Percentiles rank a stretch among this genome's conserved stretches.
phyloP scores from a whole-genome alignment of 495 filamentous ascomycete species.

The Aspergillus heteromorphus region DNA sequence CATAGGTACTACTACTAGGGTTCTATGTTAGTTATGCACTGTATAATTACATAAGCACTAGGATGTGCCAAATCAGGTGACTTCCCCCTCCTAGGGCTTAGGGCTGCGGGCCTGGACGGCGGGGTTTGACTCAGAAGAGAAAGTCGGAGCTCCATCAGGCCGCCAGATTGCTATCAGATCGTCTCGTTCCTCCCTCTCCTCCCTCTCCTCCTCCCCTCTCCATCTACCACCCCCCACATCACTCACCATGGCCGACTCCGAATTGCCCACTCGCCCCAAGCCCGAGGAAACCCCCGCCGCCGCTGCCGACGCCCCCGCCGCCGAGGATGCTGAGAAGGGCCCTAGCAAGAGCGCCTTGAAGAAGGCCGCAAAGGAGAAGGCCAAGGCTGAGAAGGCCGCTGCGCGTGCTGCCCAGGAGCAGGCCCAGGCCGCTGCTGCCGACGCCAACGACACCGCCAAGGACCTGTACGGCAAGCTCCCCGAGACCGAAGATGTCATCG shows the following conservation, averaged over 20 bases:
- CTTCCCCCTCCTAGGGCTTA: slow-evolving; percentile 42
- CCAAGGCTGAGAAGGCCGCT: slow-evolving; percentile 59
- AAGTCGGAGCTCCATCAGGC: background rate
- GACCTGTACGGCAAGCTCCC: slow-evolving; percentile 59
- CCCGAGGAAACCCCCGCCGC: slow-evolving; percentile 37
- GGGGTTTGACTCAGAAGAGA: slow-evolving; percentile 23
- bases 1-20: background rate
- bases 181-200: slow-evolving; percentile 5
- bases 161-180: background rate
- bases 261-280: slow-evolving; percentile 45
- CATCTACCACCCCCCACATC: background rate
- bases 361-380: slow-evolving; percentile 63
- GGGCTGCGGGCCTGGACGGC: slow-evolving; percentile 26
- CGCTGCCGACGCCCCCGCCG: slow-evolving; percentile 22
- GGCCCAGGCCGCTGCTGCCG: slow-evolving; percentile 44
- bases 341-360: slow-evolving; percentile 62
- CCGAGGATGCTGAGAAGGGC: slow-evolving; percentile 35
- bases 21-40: background rate
- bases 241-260: slow-evolving; percentile 41
- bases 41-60: background rate
- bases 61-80: slow-evolving; percentile 4
- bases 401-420: slow-evolving; percentile 49
- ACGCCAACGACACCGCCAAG: slow-evolving; percentile 63
- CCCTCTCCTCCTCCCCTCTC: background rate
- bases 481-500: slow-evolving; percentile 32